Evolutionary conservation across 495 filamentous ascomycete species (phyloP).

Genomic region (Pyrenula aspistea): DNA sequence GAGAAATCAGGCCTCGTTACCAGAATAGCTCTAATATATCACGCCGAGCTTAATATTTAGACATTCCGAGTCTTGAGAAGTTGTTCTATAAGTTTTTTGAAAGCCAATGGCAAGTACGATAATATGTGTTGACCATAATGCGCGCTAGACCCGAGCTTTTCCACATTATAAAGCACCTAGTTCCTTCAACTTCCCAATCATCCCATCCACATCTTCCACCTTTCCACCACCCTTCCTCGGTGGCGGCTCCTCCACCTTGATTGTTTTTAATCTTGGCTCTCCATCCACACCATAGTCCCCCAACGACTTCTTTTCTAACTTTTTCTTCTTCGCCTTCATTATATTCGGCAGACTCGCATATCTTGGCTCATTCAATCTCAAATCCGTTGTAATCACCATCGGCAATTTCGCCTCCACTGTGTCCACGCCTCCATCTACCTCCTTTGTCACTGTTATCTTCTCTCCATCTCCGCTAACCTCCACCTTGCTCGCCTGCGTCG

Average conservation of each 20-base stretch:
- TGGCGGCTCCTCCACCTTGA: conserved; percentile 81
- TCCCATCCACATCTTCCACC: conserved; percentile 90
- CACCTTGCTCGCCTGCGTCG: conserved; percentile 81
- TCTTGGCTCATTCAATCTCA: conserved; percentile 86
- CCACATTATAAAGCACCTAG: conserved; percentile 80
- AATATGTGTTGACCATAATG: no score
- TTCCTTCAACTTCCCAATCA: conserved; percentile 89
- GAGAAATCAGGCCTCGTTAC: no score
- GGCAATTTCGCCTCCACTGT: conserved; percentile 75
- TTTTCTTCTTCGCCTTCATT: conserved; percentile 99
- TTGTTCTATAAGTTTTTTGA: no score
- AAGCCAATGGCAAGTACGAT: no score
- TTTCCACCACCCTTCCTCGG: conserved; percentile 86
- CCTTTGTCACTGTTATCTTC: conserved; percentile 62
- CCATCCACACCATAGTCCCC: conserved; percentile 68
- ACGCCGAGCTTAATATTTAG: no score
- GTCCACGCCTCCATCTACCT: conserved; percentile 93
- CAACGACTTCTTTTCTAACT: conserved; percentile 78
- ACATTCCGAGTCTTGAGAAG: no score
- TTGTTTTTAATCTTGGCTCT: conserved; percentile 65
- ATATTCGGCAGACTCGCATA: conserved; percentile 96
- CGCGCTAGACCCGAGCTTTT: no score
- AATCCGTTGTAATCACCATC: conserved; percentile 86
- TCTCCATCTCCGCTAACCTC: conserved; percentile 47
- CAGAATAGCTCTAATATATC: no score